A percentile compares a stretch with the other conserved stretches of the same genome.
Evolutionary conservation across 192 early-diverging fungal species (phyloP).

Genomic region (Coemansia sp.): DNA sequence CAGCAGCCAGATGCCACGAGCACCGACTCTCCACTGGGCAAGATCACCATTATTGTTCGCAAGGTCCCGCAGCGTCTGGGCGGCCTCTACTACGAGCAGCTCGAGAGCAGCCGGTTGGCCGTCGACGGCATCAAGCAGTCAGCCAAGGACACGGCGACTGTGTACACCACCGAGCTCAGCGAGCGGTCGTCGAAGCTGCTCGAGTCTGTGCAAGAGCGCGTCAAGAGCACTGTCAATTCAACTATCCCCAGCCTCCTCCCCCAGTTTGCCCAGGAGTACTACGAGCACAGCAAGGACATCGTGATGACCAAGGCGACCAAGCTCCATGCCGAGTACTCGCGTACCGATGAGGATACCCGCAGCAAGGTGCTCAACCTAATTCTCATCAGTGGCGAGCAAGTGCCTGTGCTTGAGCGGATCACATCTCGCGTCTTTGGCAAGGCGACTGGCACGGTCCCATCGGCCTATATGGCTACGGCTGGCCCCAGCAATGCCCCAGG

Average conservation of each 20-base stretch:
- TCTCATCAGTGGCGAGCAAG: conserved; percentile 50
- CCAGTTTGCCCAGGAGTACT: conserved; percentile 48
- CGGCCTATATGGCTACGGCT: neutral
- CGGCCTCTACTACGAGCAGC: conserved; percentile 39
- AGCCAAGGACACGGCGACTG: conserved; percentile 41
- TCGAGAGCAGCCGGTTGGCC: conserved; percentile 33
- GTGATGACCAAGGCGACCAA: conserved; percentile 43
- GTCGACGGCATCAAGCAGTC: conserved; percentile 41
- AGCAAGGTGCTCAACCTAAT: conserved; percentile 51
- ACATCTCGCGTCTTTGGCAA: conserved; percentile 48
- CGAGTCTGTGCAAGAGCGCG: conserved; percentile 35
- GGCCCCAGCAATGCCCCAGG: neutral
- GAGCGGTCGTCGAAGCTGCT: conserved; percentile 37
- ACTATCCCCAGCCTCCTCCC: conserved; percentile 45
- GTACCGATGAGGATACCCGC: conserved; percentile 40
- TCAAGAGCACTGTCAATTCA: conserved; percentile 35
- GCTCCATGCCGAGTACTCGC: conserved; percentile 53
- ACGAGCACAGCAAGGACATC: conserved; percentile 48
- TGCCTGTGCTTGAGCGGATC: conserved; percentile 46
- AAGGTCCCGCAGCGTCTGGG: conserved; percentile 48
- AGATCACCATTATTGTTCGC: conserved; percentile 50
- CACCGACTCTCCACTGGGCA: conserved; percentile 38
- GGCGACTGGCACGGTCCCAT: conserved; percentile 21
- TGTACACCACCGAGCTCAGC: conserved; percentile 43
- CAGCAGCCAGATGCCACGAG: conserved; percentile 1